Percentiles rank a stretch among this genome's conserved stretches.
phyloP scores from a whole-genome alignment of 164 flowering plant genomes.

The Stephania yunnanensis region DNA sequence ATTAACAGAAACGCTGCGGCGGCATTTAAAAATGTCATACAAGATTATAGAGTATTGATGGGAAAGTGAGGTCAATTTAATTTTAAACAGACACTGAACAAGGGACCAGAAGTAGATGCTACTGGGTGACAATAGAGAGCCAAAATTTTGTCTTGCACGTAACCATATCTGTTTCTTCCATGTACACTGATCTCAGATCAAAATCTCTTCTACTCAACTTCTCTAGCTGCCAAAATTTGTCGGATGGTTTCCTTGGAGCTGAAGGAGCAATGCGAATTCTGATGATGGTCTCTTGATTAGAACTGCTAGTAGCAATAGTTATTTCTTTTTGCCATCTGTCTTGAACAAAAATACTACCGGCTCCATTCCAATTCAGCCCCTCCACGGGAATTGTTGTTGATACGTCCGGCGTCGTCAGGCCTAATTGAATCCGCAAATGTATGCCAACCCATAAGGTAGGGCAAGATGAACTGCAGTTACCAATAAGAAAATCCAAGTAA shows the following conservation, averaged over 20 bases:
- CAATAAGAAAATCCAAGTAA: conserved; percentile 6
- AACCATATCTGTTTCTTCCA: not conserved
- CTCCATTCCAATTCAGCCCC: conserved; percentile 75
- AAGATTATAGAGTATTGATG: not conserved
- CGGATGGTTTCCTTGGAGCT: not conserved
- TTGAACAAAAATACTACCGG: conserved; percentile 28
- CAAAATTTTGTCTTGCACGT: no score
- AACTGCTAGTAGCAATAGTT: not conserved
- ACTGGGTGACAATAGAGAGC: not conserved
- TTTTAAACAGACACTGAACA: not conserved
- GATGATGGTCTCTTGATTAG: not conserved
- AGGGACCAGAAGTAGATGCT: not conserved
- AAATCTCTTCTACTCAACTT: not conserved
- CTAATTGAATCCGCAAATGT: conserved; percentile 54
- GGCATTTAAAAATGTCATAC: not conserved
- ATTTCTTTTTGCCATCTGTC: not conserved
- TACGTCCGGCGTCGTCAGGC: conserved; percentile 45
- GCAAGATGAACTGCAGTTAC: conserved; percentile 69
- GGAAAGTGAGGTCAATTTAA: not conserved
- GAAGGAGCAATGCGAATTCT: not conserved
- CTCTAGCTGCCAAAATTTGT: not conserved
- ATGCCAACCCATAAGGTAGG: conserved; percentile 89
- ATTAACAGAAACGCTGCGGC: no score
- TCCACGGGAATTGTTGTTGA: conserved; percentile 38
- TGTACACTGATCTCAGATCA: not conserved